phyloP scores from a whole-genome alignment of 441 rosid species.

The Adansonia gregorii region DNA sequence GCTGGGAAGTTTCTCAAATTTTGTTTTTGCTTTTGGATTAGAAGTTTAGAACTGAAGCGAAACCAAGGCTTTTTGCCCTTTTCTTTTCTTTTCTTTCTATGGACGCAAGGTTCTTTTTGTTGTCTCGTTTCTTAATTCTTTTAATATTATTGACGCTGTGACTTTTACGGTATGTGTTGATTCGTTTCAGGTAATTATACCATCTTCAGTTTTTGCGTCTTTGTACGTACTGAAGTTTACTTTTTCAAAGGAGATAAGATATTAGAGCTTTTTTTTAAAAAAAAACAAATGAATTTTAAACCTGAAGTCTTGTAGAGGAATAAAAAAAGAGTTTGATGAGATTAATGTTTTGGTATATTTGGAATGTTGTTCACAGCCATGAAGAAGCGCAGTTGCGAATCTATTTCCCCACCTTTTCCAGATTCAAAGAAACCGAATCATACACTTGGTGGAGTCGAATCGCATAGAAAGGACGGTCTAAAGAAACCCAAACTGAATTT shows the following conservation, averaged over 20 bases:
- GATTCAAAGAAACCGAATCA: conserved; percentile 61
- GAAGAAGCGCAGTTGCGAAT: conserved; percentile 75
- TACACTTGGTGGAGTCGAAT: conserved; percentile 43
- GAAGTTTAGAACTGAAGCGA: conserved; percentile 68
- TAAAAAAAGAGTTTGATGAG: conserved; percentile 18
- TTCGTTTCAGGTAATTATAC: conserved; percentile 35
- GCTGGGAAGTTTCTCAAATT: conserved; percentile 53
- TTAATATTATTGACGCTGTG: conserved; percentile 34
- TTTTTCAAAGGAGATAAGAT: conserved; percentile 38
- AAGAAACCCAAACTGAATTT: conserved; percentile 50
- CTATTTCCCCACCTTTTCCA: conserved; percentile 53
- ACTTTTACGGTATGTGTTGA: conserved; percentile 37
- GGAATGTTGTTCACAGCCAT: conserved; percentile 59
- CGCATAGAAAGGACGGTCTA: conserved; percentile 42
- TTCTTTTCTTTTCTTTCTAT: conserved; percentile 53
- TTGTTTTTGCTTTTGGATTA: conserved; percentile 40
- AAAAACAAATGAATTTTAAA: conserved; percentile 34
- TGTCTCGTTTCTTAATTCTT: conserved; percentile 32
- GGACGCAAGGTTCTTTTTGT: conserved; percentile 59
- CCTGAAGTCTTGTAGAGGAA: conserved; percentile 17
- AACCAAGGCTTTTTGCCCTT: conserved; percentile 46
- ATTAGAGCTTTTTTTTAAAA: conserved; percentile 30
- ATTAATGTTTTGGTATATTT: conserved; percentile 29
- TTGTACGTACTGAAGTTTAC: conserved; percentile 35
- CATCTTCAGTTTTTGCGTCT: conserved; percentile 33